Percentiles rank a stretch among this genome's conserved stretches.
Conservation (phyloP, 371 early-diverging fungal genomes). For the Rhizomucor pusillus region DNA sequence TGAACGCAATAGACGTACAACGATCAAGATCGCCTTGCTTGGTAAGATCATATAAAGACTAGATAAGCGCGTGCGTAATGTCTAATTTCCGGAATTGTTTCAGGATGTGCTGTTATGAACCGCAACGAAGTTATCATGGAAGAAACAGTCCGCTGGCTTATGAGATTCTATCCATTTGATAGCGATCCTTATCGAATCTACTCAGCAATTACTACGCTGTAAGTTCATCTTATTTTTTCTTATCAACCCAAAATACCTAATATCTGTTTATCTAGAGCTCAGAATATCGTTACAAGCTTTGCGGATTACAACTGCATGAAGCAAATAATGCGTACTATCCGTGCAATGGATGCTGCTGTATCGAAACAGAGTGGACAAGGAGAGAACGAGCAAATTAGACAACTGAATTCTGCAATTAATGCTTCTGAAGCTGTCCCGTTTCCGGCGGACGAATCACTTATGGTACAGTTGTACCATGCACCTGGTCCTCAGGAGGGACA, state of each 20-base stretch:
- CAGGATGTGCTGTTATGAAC: constrained; percentile 51
- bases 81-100: no score
- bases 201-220: constrained; percentile 42
- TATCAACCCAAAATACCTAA: no score
- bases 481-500: constrained; percentile 2
- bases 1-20: constrained; percentile 38
- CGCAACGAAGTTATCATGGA: constrained; percentile 32
- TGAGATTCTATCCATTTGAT: constrained; percentile 30
- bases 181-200: constrained; percentile 61
- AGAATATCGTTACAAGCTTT: no score
- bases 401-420: no score
- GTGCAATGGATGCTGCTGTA: constrained; percentile 15
- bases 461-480: not conserved
- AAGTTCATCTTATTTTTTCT: constrained; percentile 1
- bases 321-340: no score
- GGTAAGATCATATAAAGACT: constrained; percentile 32
- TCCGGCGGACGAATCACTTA: not conserved
- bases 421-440: not conserved
- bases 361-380: constrained; percentile 16
- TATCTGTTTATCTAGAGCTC: no score
- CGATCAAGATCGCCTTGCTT: constrained; percentile 59
- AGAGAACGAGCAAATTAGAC: no score
- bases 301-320: no score
- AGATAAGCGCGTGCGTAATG: no score
- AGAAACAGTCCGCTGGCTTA: constrained; percentile 52